Percentiles rank a stretch among this genome's conserved stretches.
phyloP scores from a whole-genome alignment of 1,284 basidiomycete species.

The Puccinia novopanici region DNA sequence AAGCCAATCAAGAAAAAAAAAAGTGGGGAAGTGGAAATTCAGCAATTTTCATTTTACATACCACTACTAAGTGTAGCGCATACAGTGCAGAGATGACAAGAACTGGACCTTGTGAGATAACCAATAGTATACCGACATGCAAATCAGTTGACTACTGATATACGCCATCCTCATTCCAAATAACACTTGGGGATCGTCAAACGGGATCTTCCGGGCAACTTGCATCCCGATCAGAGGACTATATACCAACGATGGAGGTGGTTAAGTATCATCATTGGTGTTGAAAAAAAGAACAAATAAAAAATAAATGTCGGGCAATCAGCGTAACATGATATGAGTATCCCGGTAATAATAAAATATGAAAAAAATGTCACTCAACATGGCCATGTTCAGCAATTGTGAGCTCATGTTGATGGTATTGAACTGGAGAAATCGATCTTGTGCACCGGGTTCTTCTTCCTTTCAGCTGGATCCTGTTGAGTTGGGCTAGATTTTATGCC shows the following conservation, averaged over 20 bases:
- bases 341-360: not conserved
- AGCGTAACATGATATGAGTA: conserved; percentile 53
- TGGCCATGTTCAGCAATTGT: conserved; percentile 47
- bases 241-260: not conserved
- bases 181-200: conserved; percentile 82
- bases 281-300: no score
- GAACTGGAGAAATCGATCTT: not conserved
- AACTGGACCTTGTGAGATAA: conserved; percentile 66
- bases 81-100: not conserved
- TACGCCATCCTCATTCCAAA: conserved; percentile 82
- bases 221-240: conserved; percentile 56
- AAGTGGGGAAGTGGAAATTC: not conserved
- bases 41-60: no score
- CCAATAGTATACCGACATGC: conserved; percentile 75
- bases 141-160: conserved; percentile 71
- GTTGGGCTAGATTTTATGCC: no score
- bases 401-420: conserved; percentile 39
- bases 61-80: no score
- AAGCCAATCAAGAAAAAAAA: not conserved
- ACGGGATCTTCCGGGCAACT: conserved; percentile 85
- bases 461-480: not conserved
- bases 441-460: not conserved
- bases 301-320: conserved; percentile 61
- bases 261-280: no score
- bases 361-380: conserved; percentile 36